Base-by-base conservation (phyloP, 2,329 filamentous ascomycete species). In the Monilinia aucupariae region DNA sequence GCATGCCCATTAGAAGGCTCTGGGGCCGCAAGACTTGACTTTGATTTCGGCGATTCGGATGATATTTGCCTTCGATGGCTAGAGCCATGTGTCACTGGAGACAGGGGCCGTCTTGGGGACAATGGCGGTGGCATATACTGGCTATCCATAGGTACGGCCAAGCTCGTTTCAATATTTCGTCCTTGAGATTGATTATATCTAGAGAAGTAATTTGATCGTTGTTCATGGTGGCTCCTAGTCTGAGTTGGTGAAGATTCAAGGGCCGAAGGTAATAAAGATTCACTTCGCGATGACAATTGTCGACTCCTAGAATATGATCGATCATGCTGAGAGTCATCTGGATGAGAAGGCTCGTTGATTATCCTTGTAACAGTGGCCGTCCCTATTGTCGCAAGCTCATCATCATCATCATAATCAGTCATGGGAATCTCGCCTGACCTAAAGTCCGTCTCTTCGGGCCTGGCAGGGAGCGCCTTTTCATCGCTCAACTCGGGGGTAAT, bases 381-480 rank as follows among this genome's bases (percentile, higher is more conserved):
- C 67, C 82, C 79, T 50, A 83, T 78, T 7, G 79, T 71, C 17
- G 77, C 75, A 25, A 75, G 69, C 39, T 82, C 81, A 37, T 78
- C 77, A 25, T 77, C 75, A n/a, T 80, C 72, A 49, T 41, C 39
- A n/a, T 80, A 72, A 51, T 70, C 70, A 7, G 65, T 73, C 8
- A 72, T 71, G 5, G 74, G 73, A 27, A 73, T 66, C 47, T 76
- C 69, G 56, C 76, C 69, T 32, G 74, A 73, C 58, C 73, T 72
- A 67, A 81, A 84, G 56, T 82, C 81, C 67, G 85, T 80, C 72
- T 88, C 90, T 68, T 86, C 86, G 0, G 86, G 85, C 25, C 83
- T 78, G 6, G 81, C 85, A 39, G 93, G 93, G 12, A 97, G 79
- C 32, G 89, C 88, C 74, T 96, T 97, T 58, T 85, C 85, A 60